phyloP scores from a whole-genome alignment of 208 protist genomes.

The Trypanosoma brucei region DNA sequence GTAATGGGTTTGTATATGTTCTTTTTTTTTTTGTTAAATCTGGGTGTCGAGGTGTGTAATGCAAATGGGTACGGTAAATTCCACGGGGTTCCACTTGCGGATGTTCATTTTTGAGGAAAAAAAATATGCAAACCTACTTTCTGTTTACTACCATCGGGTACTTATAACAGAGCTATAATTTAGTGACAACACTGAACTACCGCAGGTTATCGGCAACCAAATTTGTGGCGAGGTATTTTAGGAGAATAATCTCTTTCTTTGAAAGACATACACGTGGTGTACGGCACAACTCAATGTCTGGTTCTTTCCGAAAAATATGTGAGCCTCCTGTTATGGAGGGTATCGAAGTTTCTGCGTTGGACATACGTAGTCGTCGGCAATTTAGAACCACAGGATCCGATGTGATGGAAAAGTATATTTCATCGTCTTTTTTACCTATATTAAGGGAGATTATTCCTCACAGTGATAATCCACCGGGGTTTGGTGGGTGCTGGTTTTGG shows the following conservation, averaged over 20 bases:
- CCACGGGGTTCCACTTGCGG: too few relatives aligned
- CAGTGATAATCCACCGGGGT: constrained; percentile 10
- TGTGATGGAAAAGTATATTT: constrained; percentile 34
- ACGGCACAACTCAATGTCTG: constrained; percentile 2
- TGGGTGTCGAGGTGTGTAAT: too few relatives aligned
- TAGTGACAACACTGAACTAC: too few relatives aligned
- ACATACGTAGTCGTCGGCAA: constrained; percentile 12
- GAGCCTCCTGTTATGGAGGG: constrained; percentile 3
- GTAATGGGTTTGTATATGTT: too few relatives aligned
- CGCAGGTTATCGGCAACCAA: too few relatives aligned
- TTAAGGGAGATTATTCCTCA: constrained; percentile 31
- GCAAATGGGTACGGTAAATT: too few relatives aligned
- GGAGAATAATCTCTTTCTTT: too few relatives aligned
- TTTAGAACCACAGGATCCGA: constrained; percentile 23
- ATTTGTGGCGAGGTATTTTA: neutral
- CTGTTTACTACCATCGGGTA: neutral
- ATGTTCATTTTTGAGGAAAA: too few relatives aligned
- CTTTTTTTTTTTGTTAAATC: too few relatives aligned
- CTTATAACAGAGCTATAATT: neutral
- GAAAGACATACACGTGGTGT: neutral
- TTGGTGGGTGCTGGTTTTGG: constrained; percentile 75
- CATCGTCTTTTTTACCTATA: constrained; percentile 35
- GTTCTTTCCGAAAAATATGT: constrained; percentile 15
- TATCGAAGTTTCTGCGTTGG: constrained; percentile 5
- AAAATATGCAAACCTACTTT: neutral